Evolutionary conservation across 257 asterid genomes (phyloP).

Genomic region (Primulina eburnea): DNA sequence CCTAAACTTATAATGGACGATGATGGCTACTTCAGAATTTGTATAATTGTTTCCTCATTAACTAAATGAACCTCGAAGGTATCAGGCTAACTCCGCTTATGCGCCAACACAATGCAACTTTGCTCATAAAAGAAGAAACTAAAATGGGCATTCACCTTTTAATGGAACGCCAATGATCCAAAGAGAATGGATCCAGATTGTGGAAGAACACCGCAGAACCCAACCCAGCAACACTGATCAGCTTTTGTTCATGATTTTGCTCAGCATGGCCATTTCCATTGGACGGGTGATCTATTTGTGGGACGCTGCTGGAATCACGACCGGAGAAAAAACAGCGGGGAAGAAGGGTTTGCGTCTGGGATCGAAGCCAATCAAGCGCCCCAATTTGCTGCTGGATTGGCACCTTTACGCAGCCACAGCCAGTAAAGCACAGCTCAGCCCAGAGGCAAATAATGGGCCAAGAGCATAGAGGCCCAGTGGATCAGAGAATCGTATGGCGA

Average conservation of each 20-base stretch:
- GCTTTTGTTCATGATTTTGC: conserved; percentile 29
- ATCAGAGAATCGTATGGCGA: too few relatives aligned
- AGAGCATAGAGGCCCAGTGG: not conserved
- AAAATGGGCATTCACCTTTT: conserved; percentile 46
- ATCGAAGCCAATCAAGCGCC: conserved; percentile 85
- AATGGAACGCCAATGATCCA: conserved; percentile 74
- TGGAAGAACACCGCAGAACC: conserved; percentile 93
- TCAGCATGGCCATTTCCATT: conserved; percentile 27
- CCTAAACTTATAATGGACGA: too few relatives aligned
- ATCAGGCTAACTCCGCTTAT: too few relatives aligned
- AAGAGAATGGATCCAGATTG: conserved; percentile 60
- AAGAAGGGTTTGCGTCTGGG: conserved; percentile 49
- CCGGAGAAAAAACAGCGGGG: conserved; percentile 95
- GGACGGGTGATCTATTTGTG: conserved; percentile 25
- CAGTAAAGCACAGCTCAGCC: not conserved
- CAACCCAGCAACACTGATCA: conserved; percentile 81
- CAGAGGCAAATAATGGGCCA: not conserved
- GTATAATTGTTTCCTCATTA: too few relatives aligned
- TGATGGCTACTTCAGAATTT: too few relatives aligned
- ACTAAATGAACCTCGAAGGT: too few relatives aligned
- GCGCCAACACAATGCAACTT: too few relatives aligned
- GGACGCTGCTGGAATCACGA: conserved; percentile 41
- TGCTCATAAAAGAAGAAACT: not conserved
- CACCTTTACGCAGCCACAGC: conserved; percentile 43
- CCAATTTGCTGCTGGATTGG: conserved; percentile 70